These are phyloP conservation scores for Thymus mandschuricus DNA, from an alignment of 257 asterid genomes.

Conservation along the genomic window DNA sequence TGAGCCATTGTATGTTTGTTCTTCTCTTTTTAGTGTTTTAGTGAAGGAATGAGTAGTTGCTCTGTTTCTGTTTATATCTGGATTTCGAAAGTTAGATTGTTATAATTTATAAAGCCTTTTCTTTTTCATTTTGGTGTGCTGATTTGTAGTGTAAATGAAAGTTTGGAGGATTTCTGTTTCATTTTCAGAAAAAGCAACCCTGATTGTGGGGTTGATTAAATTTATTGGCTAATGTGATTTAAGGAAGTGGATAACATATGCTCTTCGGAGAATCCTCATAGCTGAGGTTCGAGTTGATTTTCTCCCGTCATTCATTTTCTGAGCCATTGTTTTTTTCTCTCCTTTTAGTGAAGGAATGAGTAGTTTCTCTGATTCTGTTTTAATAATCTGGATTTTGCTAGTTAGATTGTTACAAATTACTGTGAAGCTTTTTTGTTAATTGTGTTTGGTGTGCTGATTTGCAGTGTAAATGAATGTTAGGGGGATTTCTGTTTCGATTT, in stretches of 20 bases:
- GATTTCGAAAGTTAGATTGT: not conserved
- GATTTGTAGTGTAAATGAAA: not conserved
- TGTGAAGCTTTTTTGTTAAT: not conserved
- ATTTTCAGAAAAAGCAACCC: too few species aligned
- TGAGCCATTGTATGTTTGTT: not conserved
- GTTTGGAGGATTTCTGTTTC: not conserved
- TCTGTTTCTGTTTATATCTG: not conserved
- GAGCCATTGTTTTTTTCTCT: not conserved
- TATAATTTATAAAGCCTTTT: not conserved
- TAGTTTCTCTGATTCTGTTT: constrained; percentile 1
- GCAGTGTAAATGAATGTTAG: not conserved
- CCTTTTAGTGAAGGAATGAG: not conserved
- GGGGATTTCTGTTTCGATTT: not conserved
- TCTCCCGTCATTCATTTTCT: not conserved
- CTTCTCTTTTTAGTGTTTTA: not conserved
- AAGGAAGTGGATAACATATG: too few species aligned
- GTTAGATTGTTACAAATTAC: not conserved
- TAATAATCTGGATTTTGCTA: not conserved
- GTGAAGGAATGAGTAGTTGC: not conserved
- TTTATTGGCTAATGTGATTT: not conserved
- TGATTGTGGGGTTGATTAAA: not conserved
- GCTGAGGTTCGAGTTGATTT: constrained; percentile 60
- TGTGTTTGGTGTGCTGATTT: not conserved
- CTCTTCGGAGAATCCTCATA: constrained; percentile 47
- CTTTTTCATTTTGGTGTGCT: not conserved